Evolutionary conservation across 352 stramenopile species (phyloP).

Genomic region (Phytophthora crassamura): DNA sequence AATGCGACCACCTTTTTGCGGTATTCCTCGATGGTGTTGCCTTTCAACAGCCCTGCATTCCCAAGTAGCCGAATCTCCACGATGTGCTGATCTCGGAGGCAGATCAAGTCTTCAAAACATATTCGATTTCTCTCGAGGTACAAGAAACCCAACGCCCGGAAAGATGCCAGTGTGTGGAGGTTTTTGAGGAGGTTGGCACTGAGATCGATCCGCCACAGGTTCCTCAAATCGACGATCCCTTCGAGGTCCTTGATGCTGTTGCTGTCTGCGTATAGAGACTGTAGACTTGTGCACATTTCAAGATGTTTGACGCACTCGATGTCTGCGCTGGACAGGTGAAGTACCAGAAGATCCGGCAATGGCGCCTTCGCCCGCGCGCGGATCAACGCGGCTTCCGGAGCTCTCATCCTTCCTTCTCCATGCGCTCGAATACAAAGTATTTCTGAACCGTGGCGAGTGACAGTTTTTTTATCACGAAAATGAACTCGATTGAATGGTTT

Average conservation of each 20-base stretch:
- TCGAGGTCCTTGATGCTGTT: slow-evolving; percentile 60
- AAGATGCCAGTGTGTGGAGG: slow-evolving; percentile 49
- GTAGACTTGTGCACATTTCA: slow-evolving; percentile 46
- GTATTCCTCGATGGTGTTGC: slow-evolving; percentile 34
- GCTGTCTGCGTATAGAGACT: slow-evolving; percentile 58
- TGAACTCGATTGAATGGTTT: background rate
- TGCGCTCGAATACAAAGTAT: slow-evolving; percentile 14
- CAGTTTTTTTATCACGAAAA: slow-evolving; percentile 19
- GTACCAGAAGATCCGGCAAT: slow-evolving; percentile 46
- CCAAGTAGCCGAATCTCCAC: slow-evolving; percentile 54
- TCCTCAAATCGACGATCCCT: slow-evolving; percentile 41
- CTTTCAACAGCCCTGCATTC: slow-evolving; percentile 41
- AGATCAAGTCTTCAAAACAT: slow-evolving; percentile 57
- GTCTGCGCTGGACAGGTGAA: slow-evolving; percentile 61
- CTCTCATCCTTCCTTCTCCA: slow-evolving; percentile 42
- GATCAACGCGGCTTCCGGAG: slow-evolving; percentile 52
- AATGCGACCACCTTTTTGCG: slow-evolving; percentile 55
- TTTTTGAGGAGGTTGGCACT: slow-evolving; percentile 53
- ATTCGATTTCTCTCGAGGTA: slow-evolving; percentile 57
- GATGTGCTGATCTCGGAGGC: slow-evolving; percentile 63
- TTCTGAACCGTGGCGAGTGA: slow-evolving; percentile 6
- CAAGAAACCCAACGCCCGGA: slow-evolving; percentile 62
- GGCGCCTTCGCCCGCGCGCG: slow-evolving; percentile 59
- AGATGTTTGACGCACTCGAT: slow-evolving; percentile 64
- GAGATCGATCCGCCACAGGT: slow-evolving; percentile 65